Conservation (phyloP, 2,329 filamentous ascomycete species). For the Venturia oleaginea region DNA sequence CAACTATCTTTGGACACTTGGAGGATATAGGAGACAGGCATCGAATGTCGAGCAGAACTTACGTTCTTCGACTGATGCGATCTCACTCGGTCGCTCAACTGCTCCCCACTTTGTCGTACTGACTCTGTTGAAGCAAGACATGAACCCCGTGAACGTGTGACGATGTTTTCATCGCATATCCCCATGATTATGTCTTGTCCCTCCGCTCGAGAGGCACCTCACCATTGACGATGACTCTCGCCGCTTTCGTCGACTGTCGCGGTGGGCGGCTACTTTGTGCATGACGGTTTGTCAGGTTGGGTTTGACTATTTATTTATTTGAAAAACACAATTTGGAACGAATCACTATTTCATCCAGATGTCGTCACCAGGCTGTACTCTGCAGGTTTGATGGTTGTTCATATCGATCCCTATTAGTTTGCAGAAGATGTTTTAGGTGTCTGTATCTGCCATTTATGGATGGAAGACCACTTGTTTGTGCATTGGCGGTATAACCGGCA, state of each 20-base stretch:
- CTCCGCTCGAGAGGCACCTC: background rate
- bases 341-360: background rate
- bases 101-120: background rate
- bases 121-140: constrained; percentile 4
- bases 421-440: background rate
- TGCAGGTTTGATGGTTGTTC: background rate
- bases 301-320: background rate
- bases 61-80: background rate
- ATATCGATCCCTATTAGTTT: background rate
- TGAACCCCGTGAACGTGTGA: background rate
- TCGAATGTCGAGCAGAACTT: background rate
- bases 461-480: background rate
- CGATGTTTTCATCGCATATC: background rate
- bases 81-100: background rate
- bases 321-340: background rate
- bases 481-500: background rate
- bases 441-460: background rate
- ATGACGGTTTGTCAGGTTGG: background rate
- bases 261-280: background rate
- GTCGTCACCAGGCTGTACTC: background rate
- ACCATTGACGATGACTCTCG: background rate
- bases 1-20: background rate
- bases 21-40: background rate
- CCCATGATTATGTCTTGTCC: background rate
- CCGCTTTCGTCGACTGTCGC: background rate